Base-by-base conservation (phyloP, 2,329 filamentous ascomycete genomes). In the Lachnellula arida region DNA sequence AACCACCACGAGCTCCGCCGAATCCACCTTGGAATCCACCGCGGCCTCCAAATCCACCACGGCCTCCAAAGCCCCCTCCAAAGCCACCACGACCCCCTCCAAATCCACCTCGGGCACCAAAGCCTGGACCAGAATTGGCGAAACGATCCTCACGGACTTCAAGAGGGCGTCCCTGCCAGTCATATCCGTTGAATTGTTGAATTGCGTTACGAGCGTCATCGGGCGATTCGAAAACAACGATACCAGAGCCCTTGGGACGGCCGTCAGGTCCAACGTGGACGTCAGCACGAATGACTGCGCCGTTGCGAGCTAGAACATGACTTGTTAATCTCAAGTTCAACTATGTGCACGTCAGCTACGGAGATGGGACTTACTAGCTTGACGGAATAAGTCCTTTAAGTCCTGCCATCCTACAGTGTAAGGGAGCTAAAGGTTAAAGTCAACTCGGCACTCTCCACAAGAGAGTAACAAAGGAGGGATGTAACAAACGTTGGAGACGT, bases 341-440 rank as follows among this genome's bases (percentile, higher is more conserved):
- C 57, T 62, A 56, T 57, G 35, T 60, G 14, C 49, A 56, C 51
- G 62, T 67, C 63, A 67, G 67, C 59, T 54, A 57, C 55, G 58
- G 51, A 54, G 64, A 57, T 54, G 58, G 59, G 50, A 80, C 91
- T 81, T 81, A 96, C 92, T 90, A 76, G 94, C 92, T 82, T 97
- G 92, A 70, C 94, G 89, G 81, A 99, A 99, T 65, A 99, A 81
- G 74, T 99, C 94, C 78, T 99, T 99, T 66, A 99, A 78, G 74
- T 99, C 94, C 77, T 99, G 94, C 94, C 94, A 99, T 72, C 94
- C 94, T 67, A 96, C 90, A 63, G 91, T 96, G 78, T 92, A 99
- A 19, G 94, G 94, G 66, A 99, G 89, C 94, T 99, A 66, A 61
- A 55, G 58, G 62, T 67, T 69, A 58, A 62, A 68, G 72, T 75